Base-by-base conservation (phyloP, 768 basidiomycete species). In the Pisolithus tinctorius region DNA sequence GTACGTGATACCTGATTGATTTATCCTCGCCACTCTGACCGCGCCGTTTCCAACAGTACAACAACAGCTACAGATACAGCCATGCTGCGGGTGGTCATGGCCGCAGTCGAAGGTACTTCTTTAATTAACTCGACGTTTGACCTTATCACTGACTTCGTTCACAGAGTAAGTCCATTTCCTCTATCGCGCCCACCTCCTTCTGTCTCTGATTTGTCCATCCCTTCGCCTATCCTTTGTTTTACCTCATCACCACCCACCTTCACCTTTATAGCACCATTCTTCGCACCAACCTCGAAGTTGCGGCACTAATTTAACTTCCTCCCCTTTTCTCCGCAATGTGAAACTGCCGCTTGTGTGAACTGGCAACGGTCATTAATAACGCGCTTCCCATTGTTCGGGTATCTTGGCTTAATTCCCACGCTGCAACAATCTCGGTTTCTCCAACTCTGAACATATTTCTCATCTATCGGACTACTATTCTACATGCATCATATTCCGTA, bases 61-160 rank as follows among this genome's bases (percentile, higher is more conserved):
- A 94, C 93, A 41, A 94, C 84, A 39, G 91, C 93, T 31, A 92
- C 92, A 20, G 92, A 94, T 71, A 93, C 91, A 1, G 88, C 80
- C 17, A 78, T 93, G 76, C 70, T 94, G 46, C 76, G 87, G 59
- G 89, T 94, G 17, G 89, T 97, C 14, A 95, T 95, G 93, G 88
- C 89, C 56, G 93, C 93, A 54, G 91, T 93, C 47, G 88, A 93
- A 93, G 91, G 90, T 90, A 55, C 59, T 82, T 74, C 50, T 45
- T 36, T 8, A 37, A 42, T 53, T 25, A 8, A 5, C 10, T 25
- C 23, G 43, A 13, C 5, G 6, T 41, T 9, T 36, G 3, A 45
- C 55, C 47, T 36, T 52, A 40, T 48, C 54, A 25, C 51, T 52
- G 39, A 40, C 60, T 60, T 52, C 55, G 27, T 51, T 50, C 57